Base-by-base conservation (phyloP, 805 yeast genomes). In the Saccharomycopsis fermentans region DNA sequence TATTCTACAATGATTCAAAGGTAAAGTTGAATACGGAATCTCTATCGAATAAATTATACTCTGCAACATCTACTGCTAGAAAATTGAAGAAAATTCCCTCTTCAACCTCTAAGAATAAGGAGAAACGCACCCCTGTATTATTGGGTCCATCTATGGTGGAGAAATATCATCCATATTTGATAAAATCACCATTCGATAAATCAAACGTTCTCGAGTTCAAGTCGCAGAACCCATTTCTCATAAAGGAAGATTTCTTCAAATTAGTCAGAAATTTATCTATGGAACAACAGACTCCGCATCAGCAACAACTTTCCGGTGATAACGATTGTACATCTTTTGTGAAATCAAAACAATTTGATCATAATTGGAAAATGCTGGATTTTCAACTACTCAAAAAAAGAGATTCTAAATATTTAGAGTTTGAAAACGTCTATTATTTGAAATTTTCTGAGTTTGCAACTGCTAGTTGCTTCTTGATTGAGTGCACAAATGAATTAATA, bases 311-410 rank as follows among this genome's bases (percentile, higher is more conserved):
- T n/a, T 14, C 16, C 2, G 5, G 24, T 29, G 43, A 37, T 32
- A 29, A 16, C 9, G 53, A 32, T 19, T 14, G 26, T 32, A 16
- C 37, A 17, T 8, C 40, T 8, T 8, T 19, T 17, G 21, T 32
- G 8, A 14, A 24, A 26, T 29, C 29, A 32, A 56, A 21, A 24
- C 36, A 29, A 9, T 52, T 58, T 27, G 35, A 34, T 14, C 24
- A 16, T 26, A 11, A 47, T 3, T 59, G 59, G 59, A 34, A 37
- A 19, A 6, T 29, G 24, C 56, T 51, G n/a, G 36, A 27, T 34
- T 57, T 59, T 55, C 29, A 54, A 11, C 16, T 59, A 14, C 14
- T 50, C 12, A 61, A 61, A 37, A 57, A 59, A 16, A 39, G 61
- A 47, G 47, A 56, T 19, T 34, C 54, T 2, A 47, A 52, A 19